These are phyloP conservation scores for Eleusine coracana DNA, from an alignment of 176 grass and related monocot genomes.

Conservation along the genomic window DNA sequence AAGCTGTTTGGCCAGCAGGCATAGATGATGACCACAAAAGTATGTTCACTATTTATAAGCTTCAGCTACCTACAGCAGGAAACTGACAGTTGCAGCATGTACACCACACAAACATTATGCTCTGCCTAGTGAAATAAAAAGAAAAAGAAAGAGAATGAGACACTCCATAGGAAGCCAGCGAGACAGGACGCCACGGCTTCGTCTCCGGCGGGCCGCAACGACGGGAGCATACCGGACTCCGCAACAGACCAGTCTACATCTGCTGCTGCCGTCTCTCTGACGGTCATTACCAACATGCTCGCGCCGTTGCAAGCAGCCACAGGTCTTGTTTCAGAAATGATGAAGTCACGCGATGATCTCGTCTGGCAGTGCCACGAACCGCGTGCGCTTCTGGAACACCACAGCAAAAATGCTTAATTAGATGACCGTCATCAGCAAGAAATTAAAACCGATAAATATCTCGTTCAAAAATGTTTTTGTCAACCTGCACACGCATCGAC, in stretches of 20 bases:
- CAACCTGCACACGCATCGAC: neutral
- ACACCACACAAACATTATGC: neutral
- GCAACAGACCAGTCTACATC: neutral
- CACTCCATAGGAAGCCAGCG: neutral
- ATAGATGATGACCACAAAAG: slow-evolving; percentile 17
- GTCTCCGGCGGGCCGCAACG: neutral
- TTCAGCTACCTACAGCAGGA: slow-evolving; percentile 35
- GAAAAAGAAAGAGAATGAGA: neutral
- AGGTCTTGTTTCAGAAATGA: neutral
- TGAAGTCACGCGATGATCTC: slow-evolving; percentile 67
- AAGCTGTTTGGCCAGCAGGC: neutral
- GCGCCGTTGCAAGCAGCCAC: neutral
- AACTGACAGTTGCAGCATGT: neutral
- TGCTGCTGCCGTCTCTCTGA: slow-evolving; percentile 4
- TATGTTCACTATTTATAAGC: slow-evolving; percentile 20
- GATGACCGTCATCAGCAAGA: slow-evolving; percentile 6
- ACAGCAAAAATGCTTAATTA: slow-evolving; percentile 11
- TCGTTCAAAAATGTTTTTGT: neutral
- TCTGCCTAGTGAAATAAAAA: neutral
- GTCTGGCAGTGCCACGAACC: slow-evolving; percentile 73
- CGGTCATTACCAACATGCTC: neutral
- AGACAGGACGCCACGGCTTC: slow-evolving; percentile 5
- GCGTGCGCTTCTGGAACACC: slow-evolving; percentile 73
- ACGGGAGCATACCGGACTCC: slow-evolving; percentile 3
- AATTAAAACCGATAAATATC: neutral